Evolutionary conservation across 2,329 filamentous ascomycete species (phyloP).

Genomic region (Cadophora malorum): DNA sequence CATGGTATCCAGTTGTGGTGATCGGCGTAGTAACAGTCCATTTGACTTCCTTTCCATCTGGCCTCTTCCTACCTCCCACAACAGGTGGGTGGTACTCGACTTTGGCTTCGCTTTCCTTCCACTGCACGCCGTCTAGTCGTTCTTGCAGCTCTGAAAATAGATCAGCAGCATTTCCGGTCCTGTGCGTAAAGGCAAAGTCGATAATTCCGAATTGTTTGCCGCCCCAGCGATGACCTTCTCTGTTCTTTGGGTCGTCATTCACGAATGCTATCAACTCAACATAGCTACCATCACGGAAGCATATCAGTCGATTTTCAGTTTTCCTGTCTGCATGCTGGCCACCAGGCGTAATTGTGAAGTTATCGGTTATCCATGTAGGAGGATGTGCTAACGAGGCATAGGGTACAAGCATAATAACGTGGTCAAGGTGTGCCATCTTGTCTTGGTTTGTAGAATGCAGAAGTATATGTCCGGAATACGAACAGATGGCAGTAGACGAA

Average conservation of each 20-base stretch:
- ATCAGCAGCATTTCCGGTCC: constrained; percentile 45
- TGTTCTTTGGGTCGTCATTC: constrained; percentile 47
- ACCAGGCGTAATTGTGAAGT: constrained; percentile 65
- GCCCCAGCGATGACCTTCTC: constrained; percentile 64
- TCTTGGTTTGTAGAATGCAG: not conserved
- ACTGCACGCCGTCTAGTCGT: constrained; percentile 25
- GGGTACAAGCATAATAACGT: constrained; percentile 69
- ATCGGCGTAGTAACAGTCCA: constrained; percentile 62
- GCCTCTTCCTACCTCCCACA: constrained; percentile 58
- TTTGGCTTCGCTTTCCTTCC: constrained; percentile 41
- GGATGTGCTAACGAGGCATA: constrained; percentile 53
- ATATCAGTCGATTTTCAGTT: constrained; percentile 67
- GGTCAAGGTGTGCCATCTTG: constrained; percentile 55
- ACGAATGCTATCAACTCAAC: constrained; percentile 55
- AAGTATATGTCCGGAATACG: too few relatives aligned
- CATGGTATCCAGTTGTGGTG: constrained; percentile 37
- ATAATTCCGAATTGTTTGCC: constrained; percentile 57
- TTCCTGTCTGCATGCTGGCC: constrained; percentile 65
- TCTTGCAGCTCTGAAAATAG: constrained; percentile 40
- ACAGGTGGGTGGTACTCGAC: constrained; percentile 56
- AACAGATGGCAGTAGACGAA: not conserved
- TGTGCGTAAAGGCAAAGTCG: constrained; percentile 65
- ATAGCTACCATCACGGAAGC: constrained; percentile 69
- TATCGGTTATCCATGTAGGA: constrained; percentile 56
- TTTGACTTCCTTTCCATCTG: constrained; percentile 61